These are phyloP conservation scores for Colletotrichum sp. DNA, from an alignment of 2,329 filamentous ascomycete genomes.

Conservation along the genomic window DNA sequence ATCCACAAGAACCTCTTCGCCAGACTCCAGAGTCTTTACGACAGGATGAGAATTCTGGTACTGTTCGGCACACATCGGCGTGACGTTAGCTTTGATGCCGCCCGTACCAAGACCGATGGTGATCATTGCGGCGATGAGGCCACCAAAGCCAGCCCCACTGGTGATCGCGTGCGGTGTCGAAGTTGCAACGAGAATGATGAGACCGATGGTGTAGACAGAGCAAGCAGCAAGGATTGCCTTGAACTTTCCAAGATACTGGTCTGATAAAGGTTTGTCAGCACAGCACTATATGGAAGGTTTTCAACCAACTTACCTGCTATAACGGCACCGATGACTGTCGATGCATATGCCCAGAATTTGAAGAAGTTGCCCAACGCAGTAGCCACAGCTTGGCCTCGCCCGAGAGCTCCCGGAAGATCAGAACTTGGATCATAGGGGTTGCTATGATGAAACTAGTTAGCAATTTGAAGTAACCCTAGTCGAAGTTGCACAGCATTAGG, in stretches of 20 bases:
- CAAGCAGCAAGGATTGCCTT: slow-evolving; percentile 62
- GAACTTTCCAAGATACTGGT: slow-evolving; percentile 65
- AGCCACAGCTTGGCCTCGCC: slow-evolving; percentile 23
- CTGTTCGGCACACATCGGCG: slow-evolving; percentile 68
- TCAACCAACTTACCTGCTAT: background rate
- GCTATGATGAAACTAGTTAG: background rate
- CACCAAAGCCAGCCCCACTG: slow-evolving; percentile 47
- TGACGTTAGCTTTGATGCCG: slow-evolving; percentile 71
- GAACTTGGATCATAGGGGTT: slow-evolving; percentile 26
- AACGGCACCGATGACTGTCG: background rate
- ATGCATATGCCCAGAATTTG: slow-evolving; percentile 28
- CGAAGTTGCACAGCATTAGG: background rate
- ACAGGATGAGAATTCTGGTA: slow-evolving; percentile 59
- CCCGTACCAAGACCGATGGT: slow-evolving; percentile 71
- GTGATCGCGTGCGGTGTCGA: slow-evolving; percentile 43
- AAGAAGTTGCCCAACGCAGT: slow-evolving; percentile 31
- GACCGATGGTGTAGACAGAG: slow-evolving; percentile 22
- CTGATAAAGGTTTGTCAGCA: slow-evolving; percentile 25
- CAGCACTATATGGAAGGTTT: background rate
- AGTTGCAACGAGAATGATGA: slow-evolving; percentile 49
- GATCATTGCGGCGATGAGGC: slow-evolving; percentile 60
- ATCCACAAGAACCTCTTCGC: slow-evolving; percentile 69
- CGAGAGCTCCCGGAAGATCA: slow-evolving; percentile 20
- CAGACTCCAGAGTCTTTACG: slow-evolving; percentile 50
- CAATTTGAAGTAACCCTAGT: background rate